Evolutionary conservation across 352 stramenopile genomes (phyloP).

Genomic region (Globisporangium splendens): DNA sequence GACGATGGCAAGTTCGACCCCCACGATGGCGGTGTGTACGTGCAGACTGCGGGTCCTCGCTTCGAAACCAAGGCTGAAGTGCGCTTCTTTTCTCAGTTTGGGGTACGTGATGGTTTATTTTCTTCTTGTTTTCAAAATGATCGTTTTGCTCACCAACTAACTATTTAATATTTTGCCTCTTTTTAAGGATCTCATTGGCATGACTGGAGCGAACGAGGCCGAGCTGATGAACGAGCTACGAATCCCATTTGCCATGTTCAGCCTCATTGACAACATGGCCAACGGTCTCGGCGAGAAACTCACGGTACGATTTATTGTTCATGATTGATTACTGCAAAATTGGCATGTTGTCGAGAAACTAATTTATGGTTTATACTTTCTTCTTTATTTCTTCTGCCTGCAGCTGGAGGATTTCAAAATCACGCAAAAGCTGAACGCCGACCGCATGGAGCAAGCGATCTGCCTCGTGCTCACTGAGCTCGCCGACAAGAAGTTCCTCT

Average conservation of each 20-base stretch:
- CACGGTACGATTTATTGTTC: slow-evolving; percentile 29
- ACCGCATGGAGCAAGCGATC: slow-evolving; percentile 64
- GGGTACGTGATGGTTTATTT: slow-evolving; percentile 19
- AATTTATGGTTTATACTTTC: background rate
- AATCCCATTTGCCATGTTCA: slow-evolving; percentile 83
- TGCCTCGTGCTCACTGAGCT: slow-evolving; percentile 57
- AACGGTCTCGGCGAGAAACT: slow-evolving; percentile 81
- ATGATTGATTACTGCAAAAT: no score
- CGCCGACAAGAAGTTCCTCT: slow-evolving; percentile 24
- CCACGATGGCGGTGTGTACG: slow-evolving; percentile 79
- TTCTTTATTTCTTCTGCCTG: background rate
- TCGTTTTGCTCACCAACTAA: no score
- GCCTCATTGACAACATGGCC: slow-evolving; percentile 87
- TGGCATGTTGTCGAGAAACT: background rate
- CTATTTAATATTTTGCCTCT: no score
- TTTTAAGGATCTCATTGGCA: slow-evolving; percentile 75
- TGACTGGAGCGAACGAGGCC: slow-evolving; percentile 87
- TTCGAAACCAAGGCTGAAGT: slow-evolving; percentile 91
- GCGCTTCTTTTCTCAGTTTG: slow-evolving; percentile 85
- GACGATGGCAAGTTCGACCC: slow-evolving; percentile 36
- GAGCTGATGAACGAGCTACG: slow-evolving; percentile 81
- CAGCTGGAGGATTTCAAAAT: slow-evolving; percentile 72
- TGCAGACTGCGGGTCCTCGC: slow-evolving; percentile 79
- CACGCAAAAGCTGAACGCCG: slow-evolving; percentile 70
- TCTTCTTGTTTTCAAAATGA: background rate